Base-by-base conservation (phyloP, 805 yeast species). In the Yamadazyma endophytica region DNA sequence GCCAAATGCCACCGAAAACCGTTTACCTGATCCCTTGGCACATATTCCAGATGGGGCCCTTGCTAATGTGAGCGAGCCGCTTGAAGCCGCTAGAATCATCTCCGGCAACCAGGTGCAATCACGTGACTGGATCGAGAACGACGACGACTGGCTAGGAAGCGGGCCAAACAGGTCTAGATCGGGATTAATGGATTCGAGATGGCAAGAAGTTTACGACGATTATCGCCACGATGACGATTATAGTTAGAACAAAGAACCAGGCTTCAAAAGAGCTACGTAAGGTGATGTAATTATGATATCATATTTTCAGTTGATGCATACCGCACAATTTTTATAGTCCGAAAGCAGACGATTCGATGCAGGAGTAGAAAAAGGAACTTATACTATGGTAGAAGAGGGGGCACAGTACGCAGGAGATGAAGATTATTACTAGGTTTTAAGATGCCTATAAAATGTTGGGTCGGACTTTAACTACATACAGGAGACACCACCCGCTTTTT, bases 181-280 rank as follows among this genome's bases (percentile, higher is more conserved):
- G 14, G 30, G 34, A 20, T 42, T 41, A 20, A 49, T 61, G n/a
- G 36, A 46, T n/a, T 42, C 42, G 16, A 50, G 42, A 18, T 52
- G 56, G 51, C 66, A 64, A 40, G 67, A 64, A 29, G 54, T 61
- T 17, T 65, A 47, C 35, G 69, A 65, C 31, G 72, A 63, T 38
- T 65, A 65, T 43, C 49, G 60, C 32, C 50, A 62, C 40, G 65
- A 64, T 36, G 70, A 65, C 35, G 68, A 64, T 29, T 35, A 30
- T 13, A 15, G 13, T n/a, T 28, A 28, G 11, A 19, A 11, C 8
- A 19, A 9, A 11, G 11, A 19, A 9, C 21, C 11, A 19, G 21
- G 11, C 21, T 11, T 11, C 11, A 19, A 9, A 9, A 11, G 21
- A 8, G 11, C 8, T 19, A 19, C 8, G 21, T 11, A 19, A 19